phyloP scores from a whole-genome alignment of 140 eudicot species.

The Stevia rebaudiana region DNA sequence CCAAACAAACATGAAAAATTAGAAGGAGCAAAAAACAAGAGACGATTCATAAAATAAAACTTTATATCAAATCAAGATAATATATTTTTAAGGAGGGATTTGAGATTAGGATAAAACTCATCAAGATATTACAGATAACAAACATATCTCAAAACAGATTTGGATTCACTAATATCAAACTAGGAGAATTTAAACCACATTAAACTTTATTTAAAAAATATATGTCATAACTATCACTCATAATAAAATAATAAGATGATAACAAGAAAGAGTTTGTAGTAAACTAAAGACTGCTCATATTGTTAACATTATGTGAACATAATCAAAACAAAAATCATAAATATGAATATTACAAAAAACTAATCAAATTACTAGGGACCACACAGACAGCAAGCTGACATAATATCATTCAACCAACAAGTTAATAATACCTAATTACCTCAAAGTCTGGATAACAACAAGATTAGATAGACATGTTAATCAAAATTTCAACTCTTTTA shows the following conservation, averaged over 20 bases:
- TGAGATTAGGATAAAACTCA: not conserved
- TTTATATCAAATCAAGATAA: conserved; percentile 14
- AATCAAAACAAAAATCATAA: conserved; percentile 12
- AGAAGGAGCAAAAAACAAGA: conserved; percentile 8
- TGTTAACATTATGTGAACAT: conserved; percentile 13
- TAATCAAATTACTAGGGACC: not conserved
- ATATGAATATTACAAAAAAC: not conserved
- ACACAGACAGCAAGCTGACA: conserved; percentile 20
- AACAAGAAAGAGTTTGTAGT: conserved; percentile 31
- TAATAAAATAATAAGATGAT: conserved; percentile 17
- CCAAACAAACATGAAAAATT: not conserved
- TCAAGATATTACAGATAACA: conserved; percentile 9
- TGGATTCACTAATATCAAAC: conserved; percentile 5
- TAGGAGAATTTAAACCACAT: conserved; percentile 9
- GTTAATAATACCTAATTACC: conserved; percentile 10
- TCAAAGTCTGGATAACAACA: conserved; percentile 3
- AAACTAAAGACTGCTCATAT: conserved; percentile 11
- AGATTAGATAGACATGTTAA: conserved; percentile 4
- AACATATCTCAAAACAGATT: conserved; percentile 9
- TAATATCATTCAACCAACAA: conserved; percentile 20
- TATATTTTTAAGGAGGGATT: not conserved
- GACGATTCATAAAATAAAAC: conserved; percentile 8
- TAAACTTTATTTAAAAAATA: conserved; percentile 8
- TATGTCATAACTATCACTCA: conserved; percentile 9
- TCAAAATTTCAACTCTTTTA: conserved; percentile 7